These are phyloP conservation scores for Xylaria sp. DNA, from an alignment of 2,329 filamentous ascomycete species.

Conservation along the genomic window DNA sequence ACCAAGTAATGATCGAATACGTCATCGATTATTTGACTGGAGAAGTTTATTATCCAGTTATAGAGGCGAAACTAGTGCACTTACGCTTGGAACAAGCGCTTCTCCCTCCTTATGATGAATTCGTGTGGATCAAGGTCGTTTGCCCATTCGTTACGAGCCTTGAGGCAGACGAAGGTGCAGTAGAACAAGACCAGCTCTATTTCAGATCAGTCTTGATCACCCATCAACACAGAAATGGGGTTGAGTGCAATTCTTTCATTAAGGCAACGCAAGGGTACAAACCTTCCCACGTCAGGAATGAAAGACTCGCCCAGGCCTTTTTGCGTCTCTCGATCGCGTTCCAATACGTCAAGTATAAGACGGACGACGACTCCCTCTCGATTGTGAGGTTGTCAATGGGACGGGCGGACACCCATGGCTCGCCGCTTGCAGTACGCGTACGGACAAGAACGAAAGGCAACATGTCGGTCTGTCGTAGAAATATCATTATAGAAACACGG, in stretches of 20 bases:
- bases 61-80: slow-evolving; percentile 32
- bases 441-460: slow-evolving; percentile 56
- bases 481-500: slow-evolving; percentile 59
- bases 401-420: slow-evolving; percentile 54
- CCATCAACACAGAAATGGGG: not conserved
- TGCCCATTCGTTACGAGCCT: slow-evolving; percentile 55
- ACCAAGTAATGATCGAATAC: slow-evolving; percentile 58
- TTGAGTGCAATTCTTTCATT: not conserved
- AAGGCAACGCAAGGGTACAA: slow-evolving; percentile 28
- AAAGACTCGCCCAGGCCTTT: slow-evolving; percentile 61
- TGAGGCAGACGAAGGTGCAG: slow-evolving; percentile 62
- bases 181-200: slow-evolving; percentile 66
- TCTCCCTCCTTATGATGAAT: slow-evolving; percentile 54
- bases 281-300: slow-evolving; percentile 68
- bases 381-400: slow-evolving; percentile 63
- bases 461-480: slow-evolving; percentile 50
- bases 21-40: slow-evolving; percentile 62
- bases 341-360: slow-evolving; percentile 59
- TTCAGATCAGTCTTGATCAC: slow-evolving; percentile 21
- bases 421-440: slow-evolving; percentile 42
- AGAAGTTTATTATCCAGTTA: not conserved
- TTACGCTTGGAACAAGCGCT: slow-evolving; percentile 62
- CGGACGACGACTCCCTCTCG: slow-evolving; percentile 52
- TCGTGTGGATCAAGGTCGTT: slow-evolving; percentile 53
- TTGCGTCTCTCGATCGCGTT: slow-evolving; percentile 48